These are phyloP conservation scores for Jaminaea rosea DNA, from an alignment of 1,284 basidiomycete species.

Conservation along the genomic window DNA sequence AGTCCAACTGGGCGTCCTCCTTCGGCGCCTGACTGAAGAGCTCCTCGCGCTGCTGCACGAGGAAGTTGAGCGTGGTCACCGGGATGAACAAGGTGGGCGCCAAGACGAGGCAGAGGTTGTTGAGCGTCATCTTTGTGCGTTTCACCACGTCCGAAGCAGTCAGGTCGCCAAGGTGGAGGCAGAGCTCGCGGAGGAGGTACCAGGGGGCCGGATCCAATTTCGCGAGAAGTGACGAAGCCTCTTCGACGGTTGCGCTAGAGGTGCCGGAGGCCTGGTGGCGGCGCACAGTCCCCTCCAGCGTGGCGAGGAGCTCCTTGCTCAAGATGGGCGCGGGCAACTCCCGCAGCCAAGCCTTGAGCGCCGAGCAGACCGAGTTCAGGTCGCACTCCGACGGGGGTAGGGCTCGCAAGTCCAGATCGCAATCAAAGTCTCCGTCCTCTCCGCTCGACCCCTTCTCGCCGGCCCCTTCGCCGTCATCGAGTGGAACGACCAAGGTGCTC, in stretches of 20 bases:
- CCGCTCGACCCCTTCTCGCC: too few species aligned
- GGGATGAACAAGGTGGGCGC: slow-evolving; percentile 40
- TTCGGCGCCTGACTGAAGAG: slow-evolving; percentile 13
- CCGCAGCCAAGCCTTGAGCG: slow-evolving; percentile 40
- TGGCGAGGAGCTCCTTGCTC: slow-evolving; percentile 3
- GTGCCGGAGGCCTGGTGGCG: slow-evolving; percentile 17
- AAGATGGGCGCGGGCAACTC: slow-evolving; percentile 35
- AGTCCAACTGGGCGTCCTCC: not conserved
- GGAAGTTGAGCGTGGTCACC: slow-evolving; percentile 21
- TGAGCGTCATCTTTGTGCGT: slow-evolving; percentile 40
- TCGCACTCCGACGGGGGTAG: slow-evolving; percentile 40
- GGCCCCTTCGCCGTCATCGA: too few species aligned
- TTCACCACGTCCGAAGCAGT: slow-evolving; percentile 15
- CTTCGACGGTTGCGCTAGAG: not conserved
- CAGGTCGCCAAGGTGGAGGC: slow-evolving; percentile 26
- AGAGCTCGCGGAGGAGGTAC: slow-evolving; percentile 41
- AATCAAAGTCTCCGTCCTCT: not conserved
- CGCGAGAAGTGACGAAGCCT: not conserved
- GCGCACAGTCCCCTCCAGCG: not conserved
- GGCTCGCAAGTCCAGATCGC: slow-evolving; percentile 25
- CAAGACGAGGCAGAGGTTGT: slow-evolving; percentile 36
- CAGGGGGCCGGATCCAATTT: slow-evolving; percentile 16
- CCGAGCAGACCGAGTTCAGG: slow-evolving; percentile 42
- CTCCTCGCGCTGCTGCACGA: slow-evolving; percentile 19
- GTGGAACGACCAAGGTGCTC: not conserved